Conservation (phyloP, 768 basidiomycete genomes). For the Boletus pseudopeckii region DNA sequence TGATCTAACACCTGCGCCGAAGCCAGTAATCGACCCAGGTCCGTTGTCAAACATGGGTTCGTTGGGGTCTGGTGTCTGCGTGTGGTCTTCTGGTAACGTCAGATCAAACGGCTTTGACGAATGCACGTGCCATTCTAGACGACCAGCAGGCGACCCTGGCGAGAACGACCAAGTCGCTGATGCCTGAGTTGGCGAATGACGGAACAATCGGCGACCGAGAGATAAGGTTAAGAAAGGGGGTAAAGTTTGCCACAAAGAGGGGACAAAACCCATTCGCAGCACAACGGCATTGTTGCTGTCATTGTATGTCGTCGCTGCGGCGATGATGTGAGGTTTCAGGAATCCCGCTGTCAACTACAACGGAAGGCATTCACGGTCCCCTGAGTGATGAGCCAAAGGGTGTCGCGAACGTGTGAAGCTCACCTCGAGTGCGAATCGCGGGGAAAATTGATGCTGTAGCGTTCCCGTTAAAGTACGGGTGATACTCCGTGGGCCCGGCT, state of each 20-base stretch:
- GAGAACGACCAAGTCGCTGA: conserved; percentile 33
- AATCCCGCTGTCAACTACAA: conserved; percentile 40
- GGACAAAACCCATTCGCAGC: conserved; percentile 37
- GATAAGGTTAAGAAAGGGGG: conserved; percentile 44
- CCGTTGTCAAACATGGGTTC: conserved; percentile 26
- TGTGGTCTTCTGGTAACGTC: conserved; percentile 24
- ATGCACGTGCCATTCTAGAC: conserved; percentile 40
- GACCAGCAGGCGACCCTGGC: conserved; percentile 21
- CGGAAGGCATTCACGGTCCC: conserved; percentile 13
- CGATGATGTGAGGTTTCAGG: conserved; percentile 40
- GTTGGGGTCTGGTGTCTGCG: conserved; percentile 17
- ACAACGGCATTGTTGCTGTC: conserved; percentile 45
- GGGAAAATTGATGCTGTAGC: conserved; percentile 73
- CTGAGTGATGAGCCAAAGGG: conserved; percentile 7
- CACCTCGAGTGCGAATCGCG: conserved; percentile 52
- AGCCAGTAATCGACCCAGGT: conserved; percentile 50
- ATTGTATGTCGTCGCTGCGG: conserved; percentile 45
- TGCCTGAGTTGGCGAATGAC: conserved; percentile 44
- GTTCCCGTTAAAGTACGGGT: conserved; percentile 59
- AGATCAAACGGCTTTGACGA: conserved; percentile 42
- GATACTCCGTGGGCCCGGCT: conserved; percentile 17
- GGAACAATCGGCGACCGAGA: conserved; percentile 51
- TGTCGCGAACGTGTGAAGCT: conserved; percentile 17
- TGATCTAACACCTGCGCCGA: conserved; percentile 43
- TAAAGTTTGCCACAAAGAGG: conserved; percentile 29